A percentile compares a stretch with the other conserved stretches of the same genome.
These are phyloP conservation scores for Plasmodium vivax DNA, from an alignment of 169 alveolate genomes.

Conservation along the genomic window DNA sequence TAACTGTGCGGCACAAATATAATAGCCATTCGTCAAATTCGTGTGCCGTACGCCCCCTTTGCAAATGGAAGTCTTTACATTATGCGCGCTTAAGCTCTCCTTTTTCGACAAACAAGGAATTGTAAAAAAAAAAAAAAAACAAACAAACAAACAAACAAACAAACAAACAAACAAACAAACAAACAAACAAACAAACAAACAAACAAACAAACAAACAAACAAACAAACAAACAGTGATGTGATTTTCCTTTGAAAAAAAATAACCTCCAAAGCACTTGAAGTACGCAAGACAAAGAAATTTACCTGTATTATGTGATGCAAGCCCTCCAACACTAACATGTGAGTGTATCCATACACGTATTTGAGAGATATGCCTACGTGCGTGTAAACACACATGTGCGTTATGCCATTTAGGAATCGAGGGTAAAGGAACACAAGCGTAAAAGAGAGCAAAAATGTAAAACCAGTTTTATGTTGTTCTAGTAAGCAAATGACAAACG, in stretches of 20 bases:
- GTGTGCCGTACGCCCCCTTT: neutral
- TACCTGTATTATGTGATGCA: neutral
- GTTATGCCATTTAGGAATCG: neutral
- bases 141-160: neutral
- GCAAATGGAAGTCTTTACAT: neutral
- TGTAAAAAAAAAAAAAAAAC: neutral
- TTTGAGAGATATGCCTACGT: neutral
- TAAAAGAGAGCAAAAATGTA: neutral
- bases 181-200: neutral
- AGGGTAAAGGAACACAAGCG: neutral
- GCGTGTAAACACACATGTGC: neutral
- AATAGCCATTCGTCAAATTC: neutral
- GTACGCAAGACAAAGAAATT: neutral
- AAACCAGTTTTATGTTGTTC: neutral
- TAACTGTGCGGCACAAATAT: neutral
- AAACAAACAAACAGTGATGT: neutral
- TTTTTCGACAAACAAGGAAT: neutral
- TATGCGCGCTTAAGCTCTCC: neutral
- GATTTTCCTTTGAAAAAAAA: neutral
- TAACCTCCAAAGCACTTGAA: neutral
- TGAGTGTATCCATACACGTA: neutral
- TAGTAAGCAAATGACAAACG: neutral
- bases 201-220: neutral
- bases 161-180: neutral
- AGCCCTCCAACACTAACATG: neutral